Percentiles rank a stretch among this genome's conserved stretches.
These are phyloP conservation scores for Lasiosphaeria hispida DNA, from an alignment of 495 filamentous ascomycete species.

Conservation along the genomic window DNA sequence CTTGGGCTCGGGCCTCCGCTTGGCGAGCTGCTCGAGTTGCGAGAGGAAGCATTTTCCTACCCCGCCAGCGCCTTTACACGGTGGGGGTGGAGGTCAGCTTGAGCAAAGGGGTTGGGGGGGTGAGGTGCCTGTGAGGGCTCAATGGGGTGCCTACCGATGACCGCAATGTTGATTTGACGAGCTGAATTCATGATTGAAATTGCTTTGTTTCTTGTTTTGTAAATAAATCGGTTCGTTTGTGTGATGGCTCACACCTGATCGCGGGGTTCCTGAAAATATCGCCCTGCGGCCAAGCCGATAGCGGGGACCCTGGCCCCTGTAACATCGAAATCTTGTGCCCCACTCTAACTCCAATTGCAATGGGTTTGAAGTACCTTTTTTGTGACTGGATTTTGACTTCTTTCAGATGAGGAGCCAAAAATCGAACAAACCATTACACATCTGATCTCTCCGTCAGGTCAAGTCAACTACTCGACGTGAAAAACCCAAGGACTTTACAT, in stretches of 20 bases:
- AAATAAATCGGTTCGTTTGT: not conserved
- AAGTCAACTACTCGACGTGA: not conserved
- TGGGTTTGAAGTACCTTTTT: not conserved
- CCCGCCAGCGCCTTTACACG: conserved; percentile 73
- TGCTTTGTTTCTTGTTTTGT: not conserved
- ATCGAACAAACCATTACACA: not conserved
- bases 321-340: not conserved
- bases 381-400: too few species aligned
- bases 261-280: conserved; percentile 21
- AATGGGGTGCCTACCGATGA: conserved; percentile 28
- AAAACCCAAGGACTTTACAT: not conserved
- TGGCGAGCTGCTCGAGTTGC: conserved; percentile 64
- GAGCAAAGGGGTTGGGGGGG: not conserved
- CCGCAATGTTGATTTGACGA: conserved; percentile 32
- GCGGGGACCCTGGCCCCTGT: conserved; percentile 22
- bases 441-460: not conserved
- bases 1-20: conserved; percentile 52
- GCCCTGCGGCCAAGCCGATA: conserved; percentile 23
- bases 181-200: conserved; percentile 25
- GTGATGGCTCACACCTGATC: not conserved
- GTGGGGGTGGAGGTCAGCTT: conserved; percentile 15
- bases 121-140: not conserved
- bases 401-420: too few species aligned
- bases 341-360: not conserved
- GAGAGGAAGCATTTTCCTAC: conserved; percentile 88